phyloP scores from a whole-genome alignment of 441 rosid species.

The Brassica balearica region DNA sequence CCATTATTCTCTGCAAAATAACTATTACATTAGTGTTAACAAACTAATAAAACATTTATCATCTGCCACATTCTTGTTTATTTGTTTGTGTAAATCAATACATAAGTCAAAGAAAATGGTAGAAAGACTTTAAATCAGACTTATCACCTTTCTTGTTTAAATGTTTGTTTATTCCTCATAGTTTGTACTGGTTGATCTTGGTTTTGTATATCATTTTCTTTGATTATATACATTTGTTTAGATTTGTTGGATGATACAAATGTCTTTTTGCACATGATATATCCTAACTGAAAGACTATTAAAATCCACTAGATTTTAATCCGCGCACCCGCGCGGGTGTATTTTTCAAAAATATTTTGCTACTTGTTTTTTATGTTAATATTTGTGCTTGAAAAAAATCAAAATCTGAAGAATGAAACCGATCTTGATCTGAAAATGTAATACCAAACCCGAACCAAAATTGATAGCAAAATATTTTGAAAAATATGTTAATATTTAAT shows the following conservation, averaged over 20 bases:
- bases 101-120: no score
- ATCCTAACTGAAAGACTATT: not conserved
- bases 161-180: not conserved
- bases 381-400: no score
- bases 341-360: no score
- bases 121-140: not conserved
- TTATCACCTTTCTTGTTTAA: constrained; percentile 1
- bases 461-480: no score
- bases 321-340: no score
- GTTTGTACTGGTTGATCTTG: not conserved
- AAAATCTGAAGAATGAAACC: no score
- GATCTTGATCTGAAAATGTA: no score
- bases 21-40: not conserved
- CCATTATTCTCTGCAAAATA: not conserved
- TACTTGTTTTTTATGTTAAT: no score
- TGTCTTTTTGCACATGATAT: not conserved
- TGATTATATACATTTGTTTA: not conserved
- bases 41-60: constrained; percentile 1
- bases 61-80: not conserved
- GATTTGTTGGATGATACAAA: not conserved
- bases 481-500: no score
- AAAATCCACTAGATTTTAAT: not conserved
- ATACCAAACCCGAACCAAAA: no score
- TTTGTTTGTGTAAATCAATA: no score
- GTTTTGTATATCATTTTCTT: not conserved